Conservation (phyloP, 768 basidiomycete genomes). For the Leccinum disarticulatum region DNA sequence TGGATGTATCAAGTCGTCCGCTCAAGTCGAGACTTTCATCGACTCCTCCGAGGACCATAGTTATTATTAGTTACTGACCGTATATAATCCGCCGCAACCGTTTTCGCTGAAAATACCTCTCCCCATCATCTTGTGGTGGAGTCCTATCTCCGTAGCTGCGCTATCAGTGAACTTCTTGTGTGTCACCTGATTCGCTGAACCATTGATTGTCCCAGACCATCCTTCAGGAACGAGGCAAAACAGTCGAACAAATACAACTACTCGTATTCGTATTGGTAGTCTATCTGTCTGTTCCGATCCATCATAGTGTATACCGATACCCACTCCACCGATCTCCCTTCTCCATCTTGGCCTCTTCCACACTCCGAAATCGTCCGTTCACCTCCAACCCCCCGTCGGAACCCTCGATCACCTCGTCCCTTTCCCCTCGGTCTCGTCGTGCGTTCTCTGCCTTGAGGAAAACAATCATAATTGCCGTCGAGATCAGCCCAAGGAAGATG, state of each 20-base stretch:
- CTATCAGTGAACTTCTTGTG: too few relatives aligned
- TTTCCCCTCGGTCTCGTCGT: conserved; percentile 62
- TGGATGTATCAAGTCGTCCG: background rate
- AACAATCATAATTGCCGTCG: conserved; percentile 42
- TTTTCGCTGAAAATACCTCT: background rate
- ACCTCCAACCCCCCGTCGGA: conserved; percentile 38
- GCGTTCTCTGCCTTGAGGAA: conserved; percentile 62
- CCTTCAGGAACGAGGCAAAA: background rate
- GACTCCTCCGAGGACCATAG: background rate
- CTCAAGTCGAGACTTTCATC: background rate
- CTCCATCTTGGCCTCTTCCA: conserved; percentile 64
- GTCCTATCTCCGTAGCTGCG: too few relatives aligned
- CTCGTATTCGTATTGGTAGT: background rate
- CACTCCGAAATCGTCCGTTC: conserved; percentile 57
- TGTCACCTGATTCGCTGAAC: background rate
- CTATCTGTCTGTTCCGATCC: background rate
- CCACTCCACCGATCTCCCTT: conserved; percentile 79
- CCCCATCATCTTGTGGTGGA: background rate
- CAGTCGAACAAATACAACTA: background rate
- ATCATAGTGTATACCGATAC: conserved; percentile 63
- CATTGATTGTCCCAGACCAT: too few relatives aligned
- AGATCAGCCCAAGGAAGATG: conserved; percentile 60
- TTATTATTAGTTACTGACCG: background rate
- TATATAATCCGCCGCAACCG: background rate
- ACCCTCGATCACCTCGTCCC: conserved; percentile 60